Evolutionary conservation across 192 early-diverging fungal genomes (phyloP).

Genomic region (Backusella liffmaniae): DNA sequence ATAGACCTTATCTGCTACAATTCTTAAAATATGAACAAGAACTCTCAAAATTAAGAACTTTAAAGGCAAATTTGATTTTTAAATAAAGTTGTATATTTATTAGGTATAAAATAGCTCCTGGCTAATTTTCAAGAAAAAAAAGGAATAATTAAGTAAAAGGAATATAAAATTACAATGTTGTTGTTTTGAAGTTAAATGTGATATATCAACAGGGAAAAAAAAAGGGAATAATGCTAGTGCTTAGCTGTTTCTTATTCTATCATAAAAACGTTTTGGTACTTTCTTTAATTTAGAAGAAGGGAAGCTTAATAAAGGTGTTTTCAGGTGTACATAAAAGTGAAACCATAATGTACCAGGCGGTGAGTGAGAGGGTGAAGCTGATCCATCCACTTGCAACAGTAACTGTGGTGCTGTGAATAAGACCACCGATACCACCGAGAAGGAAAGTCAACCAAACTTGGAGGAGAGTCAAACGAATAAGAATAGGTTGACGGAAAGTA

Average conservation of each 20-base stretch:
- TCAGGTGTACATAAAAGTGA: not conserved
- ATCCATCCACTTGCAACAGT: slow-evolving; percentile 22
- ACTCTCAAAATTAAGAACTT: not conserved
- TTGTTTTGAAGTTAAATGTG: not conserved
- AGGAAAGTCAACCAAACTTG: slow-evolving; percentile 25
- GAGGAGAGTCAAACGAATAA: slow-evolving; percentile 16
- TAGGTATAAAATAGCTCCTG: not conserved
- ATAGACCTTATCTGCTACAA: not conserved
- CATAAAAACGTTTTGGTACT: not conserved
- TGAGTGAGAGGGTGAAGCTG: slow-evolving; percentile 18
- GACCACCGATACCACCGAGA: slow-evolving; percentile 13
- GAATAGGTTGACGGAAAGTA: slow-evolving; percentile 17
- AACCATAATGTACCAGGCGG: slow-evolving; percentile 25
- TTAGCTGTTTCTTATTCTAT: not conserved
- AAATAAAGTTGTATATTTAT: not conserved
- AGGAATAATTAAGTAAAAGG: not conserved
- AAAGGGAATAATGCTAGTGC: not conserved
- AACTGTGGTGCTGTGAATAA: not conserved
- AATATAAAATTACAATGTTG: not conserved
- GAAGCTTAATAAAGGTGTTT: not conserved
- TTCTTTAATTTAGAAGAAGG: slow-evolving; percentile 1
- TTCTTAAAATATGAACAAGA: not conserved
- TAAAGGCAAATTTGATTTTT: not conserved
- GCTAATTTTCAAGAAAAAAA: not conserved
- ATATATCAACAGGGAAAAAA: not conserved